Base-by-base conservation (phyloP, 2,329 filamentous ascomycete genomes). In the Knoxdaviesia capensis region DNA sequence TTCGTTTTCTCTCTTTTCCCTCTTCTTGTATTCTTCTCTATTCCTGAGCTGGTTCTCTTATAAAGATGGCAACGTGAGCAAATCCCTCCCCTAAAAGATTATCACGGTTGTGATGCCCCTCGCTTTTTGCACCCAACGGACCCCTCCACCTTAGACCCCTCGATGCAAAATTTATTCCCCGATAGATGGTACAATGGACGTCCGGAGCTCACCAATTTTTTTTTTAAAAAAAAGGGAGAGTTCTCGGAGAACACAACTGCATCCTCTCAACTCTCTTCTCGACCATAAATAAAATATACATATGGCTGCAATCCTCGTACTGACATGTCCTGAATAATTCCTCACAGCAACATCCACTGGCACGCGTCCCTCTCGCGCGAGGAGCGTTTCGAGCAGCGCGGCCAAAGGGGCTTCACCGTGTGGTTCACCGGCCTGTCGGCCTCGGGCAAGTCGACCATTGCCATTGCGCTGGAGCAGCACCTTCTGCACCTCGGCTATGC, bases 401-500 rank as follows among this genome's bases (percentile, higher is more conserved):
- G 78, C 59, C 90, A 98, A 63, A 74, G 75, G 51, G 90, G 90
- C 57, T 80, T 92, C 59, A 98, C 90, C 44, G 79, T 98, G 64
- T 98, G 90, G 90, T 82, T 98, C 57, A 98, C 90, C 1, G 90
- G 90, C 43, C 82, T 98, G 49, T 93, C 84, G 34, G 90, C 88
- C 41, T 94, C 85, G 0, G 90, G 90, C 56, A 98, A 98, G 65
- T 94, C 88, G 41, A 98, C 90, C 45, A 84, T 98, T 48, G 90
- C 90, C 43, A 93, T 85, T 3, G 90, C 90, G 10, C 81, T 98
- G 36, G 90, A 98, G 69, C 88, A 94, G 66, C 86, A 94, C 61
- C 78, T 98, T 33, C 75, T 98, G 43, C 86, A 93, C 59, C 71
- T 84, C 7, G 80, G 79, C 37, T 66, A 90, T 41, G 67, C 79